A percentile compares a stretch with the other conserved stretches of the same genome.
phyloP scores from a whole-genome alignment of 306 rosid genomes.

The Citrullus colocynthis region DNA sequence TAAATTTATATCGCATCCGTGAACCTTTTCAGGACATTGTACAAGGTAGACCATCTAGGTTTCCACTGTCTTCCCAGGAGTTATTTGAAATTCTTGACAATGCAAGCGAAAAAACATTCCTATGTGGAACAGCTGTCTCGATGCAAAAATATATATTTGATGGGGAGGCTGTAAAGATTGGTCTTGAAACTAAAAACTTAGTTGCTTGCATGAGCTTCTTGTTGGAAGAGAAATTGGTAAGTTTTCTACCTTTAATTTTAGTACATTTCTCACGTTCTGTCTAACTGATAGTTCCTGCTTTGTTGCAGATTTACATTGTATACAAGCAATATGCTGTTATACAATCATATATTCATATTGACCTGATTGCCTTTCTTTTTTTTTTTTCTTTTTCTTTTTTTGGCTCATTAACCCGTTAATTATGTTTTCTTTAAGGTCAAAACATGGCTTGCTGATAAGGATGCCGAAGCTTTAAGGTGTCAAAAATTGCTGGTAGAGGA shows the following conservation, averaged over 20 bases:
- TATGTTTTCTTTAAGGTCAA: constrained; percentile 33
- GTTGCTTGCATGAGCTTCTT: constrained; percentile 76
- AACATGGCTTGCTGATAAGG: constrained; percentile 75
- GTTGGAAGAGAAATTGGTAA: constrained; percentile 76
- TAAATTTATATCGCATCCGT: constrained; percentile 6
- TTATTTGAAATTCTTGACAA: constrained; percentile 60
- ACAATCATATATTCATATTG: neutral
- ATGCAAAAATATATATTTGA: constrained; percentile 60
- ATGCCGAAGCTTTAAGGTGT: constrained; percentile 72
- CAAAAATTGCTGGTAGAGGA: constrained; percentile 80
- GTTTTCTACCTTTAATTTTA: neutral
- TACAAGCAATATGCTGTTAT: neutral
- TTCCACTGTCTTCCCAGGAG: constrained; percentile 53
- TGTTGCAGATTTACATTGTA: neutral
- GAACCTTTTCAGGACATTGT: constrained; percentile 51
- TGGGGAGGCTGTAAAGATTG: constrained; percentile 64
- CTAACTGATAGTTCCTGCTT: neutral
- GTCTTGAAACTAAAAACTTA: constrained; percentile 63
- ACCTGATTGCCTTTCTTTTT: neutral
- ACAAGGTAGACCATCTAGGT: constrained; percentile 44
- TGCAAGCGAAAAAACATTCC: constrained; percentile 74
- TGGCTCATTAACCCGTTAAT: constrained; percentile 10
- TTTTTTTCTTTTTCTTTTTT: neutral
- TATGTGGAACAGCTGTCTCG: constrained; percentile 50
- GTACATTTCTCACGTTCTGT: neutral